Evolutionary conservation across 2,329 filamentous ascomycete genomes (phyloP).

Genomic region (Neospermospora avenae): DNA sequence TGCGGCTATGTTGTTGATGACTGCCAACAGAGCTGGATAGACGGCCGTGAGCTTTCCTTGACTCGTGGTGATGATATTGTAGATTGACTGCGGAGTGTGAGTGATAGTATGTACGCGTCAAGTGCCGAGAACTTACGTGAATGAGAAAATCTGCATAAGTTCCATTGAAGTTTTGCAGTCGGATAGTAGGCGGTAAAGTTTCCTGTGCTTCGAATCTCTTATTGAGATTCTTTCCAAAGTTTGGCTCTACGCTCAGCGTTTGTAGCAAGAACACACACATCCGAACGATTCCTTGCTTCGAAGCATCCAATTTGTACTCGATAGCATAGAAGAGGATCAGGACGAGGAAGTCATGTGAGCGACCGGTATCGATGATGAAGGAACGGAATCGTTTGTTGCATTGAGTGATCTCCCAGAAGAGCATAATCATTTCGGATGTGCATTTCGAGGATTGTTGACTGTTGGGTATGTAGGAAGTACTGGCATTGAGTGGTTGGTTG

Average conservation of each 20-base stretch:
- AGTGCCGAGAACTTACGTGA: slow-evolving; percentile 55
- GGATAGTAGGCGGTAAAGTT: slow-evolving; percentile 75
- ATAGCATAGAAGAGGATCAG: slow-evolving; percentile 89
- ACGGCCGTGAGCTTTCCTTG: slow-evolving; percentile 88
- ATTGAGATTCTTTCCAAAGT: slow-evolving; percentile 87
- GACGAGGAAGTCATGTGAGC: slow-evolving; percentile 89
- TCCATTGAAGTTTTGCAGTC: slow-evolving; percentile 79
- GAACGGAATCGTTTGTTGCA: slow-evolving; percentile 97
- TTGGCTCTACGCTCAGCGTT: slow-evolving; percentile 87
- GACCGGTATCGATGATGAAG: slow-evolving; percentile 94
- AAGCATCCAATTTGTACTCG: slow-evolving; percentile 79
- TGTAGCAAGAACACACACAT: slow-evolving; percentile 98
- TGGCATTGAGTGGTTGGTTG: slow-evolving; percentile 88
- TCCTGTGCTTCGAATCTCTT: slow-evolving; percentile 86
- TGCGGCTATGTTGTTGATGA: slow-evolving; percentile 90
- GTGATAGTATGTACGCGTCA: slow-evolving; percentile 9
- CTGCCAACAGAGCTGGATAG: slow-evolving; percentile 85
- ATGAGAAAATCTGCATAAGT: slow-evolving; percentile 93
- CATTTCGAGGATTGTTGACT: slow-evolving; percentile 76
- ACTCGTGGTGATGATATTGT: slow-evolving; percentile 84
- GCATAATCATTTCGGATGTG: slow-evolving; percentile 91
- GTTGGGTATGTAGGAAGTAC: slow-evolving; percentile 82
- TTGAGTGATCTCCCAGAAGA: slow-evolving; percentile 96
- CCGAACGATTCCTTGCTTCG: slow-evolving; percentile 86
- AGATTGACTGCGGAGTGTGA: slow-evolving; percentile 67